A percentile compares a stretch with the other conserved stretches of the same genome.
Conservation (phyloP, 2,329 filamentous ascomycete species). For the Verticillium albo-atrum region DNA sequence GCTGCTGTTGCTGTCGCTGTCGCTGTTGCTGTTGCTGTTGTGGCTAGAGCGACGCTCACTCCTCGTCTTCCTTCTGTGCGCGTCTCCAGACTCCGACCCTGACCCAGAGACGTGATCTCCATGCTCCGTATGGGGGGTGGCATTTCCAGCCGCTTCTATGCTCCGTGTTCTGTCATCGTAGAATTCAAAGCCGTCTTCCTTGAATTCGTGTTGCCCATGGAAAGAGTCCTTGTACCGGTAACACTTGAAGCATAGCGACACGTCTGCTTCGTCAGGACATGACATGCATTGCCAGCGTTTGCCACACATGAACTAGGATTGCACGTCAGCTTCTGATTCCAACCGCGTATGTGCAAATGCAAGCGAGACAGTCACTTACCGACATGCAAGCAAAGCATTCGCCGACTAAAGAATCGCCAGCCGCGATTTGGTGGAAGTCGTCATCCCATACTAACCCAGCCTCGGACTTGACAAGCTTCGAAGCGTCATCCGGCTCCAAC, state of each 20-base stretch:
- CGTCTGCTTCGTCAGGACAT: not conserved
- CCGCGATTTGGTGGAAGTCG: constrained; percentile 1
- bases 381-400: not conserved
- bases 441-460: constrained; percentile 6
- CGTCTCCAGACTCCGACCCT: not conserved
- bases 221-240: not conserved
- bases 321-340: not conserved
- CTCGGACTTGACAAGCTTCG: not conserved
- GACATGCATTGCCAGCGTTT: not conserved
- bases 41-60: not conserved
- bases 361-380: not conserved
- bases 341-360: not conserved
- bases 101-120: not conserved
- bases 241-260: constrained; percentile 5
- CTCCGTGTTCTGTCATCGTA: not conserved
- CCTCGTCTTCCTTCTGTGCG: not conserved
- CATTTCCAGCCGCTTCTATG: not conserved
- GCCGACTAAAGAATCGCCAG: not conserved
- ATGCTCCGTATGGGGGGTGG: not conserved
- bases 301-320: not conserved
- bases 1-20: not conserved
- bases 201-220: not conserved
- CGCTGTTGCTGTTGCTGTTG: not conserved
- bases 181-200: not conserved
- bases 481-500: not conserved